Evolutionary conservation across 805 yeast genomes (phyloP).

Genomic region (Saccharomycopsis javanensis): DNA sequence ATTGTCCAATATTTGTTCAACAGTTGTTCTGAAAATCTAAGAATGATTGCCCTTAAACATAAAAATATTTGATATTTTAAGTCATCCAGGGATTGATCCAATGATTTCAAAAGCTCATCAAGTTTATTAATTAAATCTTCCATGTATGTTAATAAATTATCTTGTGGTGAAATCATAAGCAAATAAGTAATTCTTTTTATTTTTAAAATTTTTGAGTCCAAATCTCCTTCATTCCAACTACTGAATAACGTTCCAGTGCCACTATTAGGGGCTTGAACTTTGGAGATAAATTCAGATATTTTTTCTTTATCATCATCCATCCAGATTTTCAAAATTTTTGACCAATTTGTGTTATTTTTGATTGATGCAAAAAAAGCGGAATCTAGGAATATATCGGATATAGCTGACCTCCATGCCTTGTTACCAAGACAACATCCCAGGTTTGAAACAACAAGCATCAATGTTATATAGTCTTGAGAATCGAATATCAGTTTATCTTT

Average conservation of each 20-base stretch:
- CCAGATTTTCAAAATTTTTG: constrained; percentile 51
- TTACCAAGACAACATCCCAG: constrained; percentile 27
- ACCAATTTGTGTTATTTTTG: constrained; percentile 34
- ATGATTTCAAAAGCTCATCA: constrained; percentile 29
- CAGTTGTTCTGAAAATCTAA: constrained; percentile 55
- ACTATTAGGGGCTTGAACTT: constrained; percentile 38
- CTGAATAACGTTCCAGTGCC: constrained; percentile 55
- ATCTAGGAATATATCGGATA: constrained; percentile 60
- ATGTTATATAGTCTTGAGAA: constrained; percentile 33
- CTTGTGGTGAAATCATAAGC: constrained; percentile 50
- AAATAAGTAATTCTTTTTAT: constrained; percentile 58
- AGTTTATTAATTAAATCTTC: constrained; percentile 38
- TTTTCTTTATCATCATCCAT: constrained; percentile 51
- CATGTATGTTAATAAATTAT: constrained; percentile 40
- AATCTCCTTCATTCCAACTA: constrained; percentile 60
- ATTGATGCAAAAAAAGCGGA: constrained; percentile 39
- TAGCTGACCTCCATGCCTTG: constrained; percentile 49
- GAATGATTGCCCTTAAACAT: constrained; percentile 53
- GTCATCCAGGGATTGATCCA: constrained; percentile 25
- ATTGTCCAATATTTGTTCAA: constrained; percentile 62
- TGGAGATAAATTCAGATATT: constrained; percentile 41
- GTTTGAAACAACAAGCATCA: constrained; percentile 31
- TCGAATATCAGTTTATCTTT: constrained; percentile 36
- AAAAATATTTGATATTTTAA: constrained; percentile 39
- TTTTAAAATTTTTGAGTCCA: constrained; percentile 40